Evolutionary conservation across 1,284 basidiomycete species (phyloP), one percentile per base, ranked within the genome.

Genomic region (Fomitiporia mediterranea): DNA sequence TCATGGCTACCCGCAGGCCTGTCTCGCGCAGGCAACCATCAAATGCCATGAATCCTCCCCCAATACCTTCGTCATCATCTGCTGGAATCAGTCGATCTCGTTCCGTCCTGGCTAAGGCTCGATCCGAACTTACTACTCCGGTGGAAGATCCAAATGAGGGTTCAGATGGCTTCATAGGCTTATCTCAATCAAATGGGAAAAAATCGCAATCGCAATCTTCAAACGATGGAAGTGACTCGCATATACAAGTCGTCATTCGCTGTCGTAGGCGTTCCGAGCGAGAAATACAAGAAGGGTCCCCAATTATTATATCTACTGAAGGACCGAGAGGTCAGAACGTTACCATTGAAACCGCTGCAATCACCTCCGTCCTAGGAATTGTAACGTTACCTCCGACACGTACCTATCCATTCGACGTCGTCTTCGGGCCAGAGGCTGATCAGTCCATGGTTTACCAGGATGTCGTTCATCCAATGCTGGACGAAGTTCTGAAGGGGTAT

Each of bases 371-470:
- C 58, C 69, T 93, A 27, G 81, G 89, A 32, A 62, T 89, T 58
- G 74, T 89, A 43, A 84, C 81, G 8, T 73, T 82, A 32, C 77
- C 85, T 37, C 83, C 85, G 11, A 85, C 86, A 4, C 79, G 89
- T 61, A 94, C 89, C 2, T 98, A 97, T 69, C 85, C 89, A 1
- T 98, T 96, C 66, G 93, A 96, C 70, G 76, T 88, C 32, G 94
- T 98, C 8, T 98, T 97, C 73, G 96, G 97, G 1, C 94, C 95
- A 21, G 95, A 98, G 68, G 96, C 96, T 7, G 95, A 98, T 68
- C 97, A 99, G 68, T 85, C 90, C 30, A 83, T 94, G 80, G 81
- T 99, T 25, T 99, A 97, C 70, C 83, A 91, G 60, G 91, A 98
- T 59, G 95, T 98, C 35, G 96, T 97, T 35, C 83, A 82, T 58